These are phyloP conservation scores for Pugionium dolabratum DNA, from an alignment of 345 rosid genomes.

Conservation along the genomic window DNA sequence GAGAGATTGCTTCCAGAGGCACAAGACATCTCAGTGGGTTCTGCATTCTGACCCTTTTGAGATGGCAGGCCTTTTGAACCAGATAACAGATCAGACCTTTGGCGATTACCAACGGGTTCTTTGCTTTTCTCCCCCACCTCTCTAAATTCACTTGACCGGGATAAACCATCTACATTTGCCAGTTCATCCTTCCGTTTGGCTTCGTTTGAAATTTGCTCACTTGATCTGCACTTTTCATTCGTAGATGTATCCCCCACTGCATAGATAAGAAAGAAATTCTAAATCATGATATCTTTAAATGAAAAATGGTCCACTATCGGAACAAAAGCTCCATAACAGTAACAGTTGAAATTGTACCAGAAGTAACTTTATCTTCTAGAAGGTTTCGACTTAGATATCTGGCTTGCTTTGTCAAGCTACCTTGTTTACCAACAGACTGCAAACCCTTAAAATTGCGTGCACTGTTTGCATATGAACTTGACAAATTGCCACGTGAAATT, in stretches of 20 bases:
- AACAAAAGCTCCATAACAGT: no score
- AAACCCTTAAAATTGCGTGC: constrained; percentile 54
- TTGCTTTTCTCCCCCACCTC: constrained; percentile 61
- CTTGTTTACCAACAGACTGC: constrained; percentile 62
- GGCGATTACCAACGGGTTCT: constrained; percentile 49
- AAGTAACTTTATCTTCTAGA: constrained; percentile 47
- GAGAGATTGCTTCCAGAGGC: constrained; percentile 53
- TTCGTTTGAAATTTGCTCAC: constrained; percentile 56
- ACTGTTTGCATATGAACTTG: constrained; percentile 47
- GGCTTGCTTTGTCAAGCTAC: constrained; percentile 55
- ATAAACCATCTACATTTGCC: constrained; percentile 42
- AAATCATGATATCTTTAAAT: constrained; percentile 6
- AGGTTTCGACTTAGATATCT: constrained; percentile 53
- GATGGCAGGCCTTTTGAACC: constrained; percentile 51
- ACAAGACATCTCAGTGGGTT: constrained; percentile 43
- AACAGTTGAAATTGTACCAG: constrained; percentile 45
- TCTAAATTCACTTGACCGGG: constrained; percentile 54
- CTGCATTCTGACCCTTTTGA: constrained; percentile 62
- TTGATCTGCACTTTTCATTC: constrained; percentile 45
- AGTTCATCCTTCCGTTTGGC: constrained; percentile 57
- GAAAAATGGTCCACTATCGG: constrained; percentile 4
- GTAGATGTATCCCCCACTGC: constrained; percentile 54
- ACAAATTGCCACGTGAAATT: constrained; percentile 52
- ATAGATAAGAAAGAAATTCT: constrained; percentile 10
- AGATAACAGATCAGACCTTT: constrained; percentile 45